phyloP scores from a whole-genome alignment of 2,329 filamentous ascomycete genomes.

The Mariannaea sp. region DNA sequence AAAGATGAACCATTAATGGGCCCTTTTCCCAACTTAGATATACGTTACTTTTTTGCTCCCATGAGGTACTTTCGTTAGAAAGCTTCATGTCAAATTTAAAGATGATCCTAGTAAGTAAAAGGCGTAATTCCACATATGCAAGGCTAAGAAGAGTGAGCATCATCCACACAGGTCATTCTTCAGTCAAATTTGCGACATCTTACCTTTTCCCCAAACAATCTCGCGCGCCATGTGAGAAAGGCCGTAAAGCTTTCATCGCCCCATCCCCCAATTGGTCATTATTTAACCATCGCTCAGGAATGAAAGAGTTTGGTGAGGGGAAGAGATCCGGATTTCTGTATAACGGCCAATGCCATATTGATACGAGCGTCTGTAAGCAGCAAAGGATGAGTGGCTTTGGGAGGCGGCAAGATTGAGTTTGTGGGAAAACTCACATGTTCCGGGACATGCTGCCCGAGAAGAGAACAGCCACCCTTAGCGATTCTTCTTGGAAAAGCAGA shows the following conservation, averaged over 20 bases:
- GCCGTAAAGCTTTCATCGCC: slow-evolving; percentile 33
- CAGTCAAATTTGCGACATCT: background rate
- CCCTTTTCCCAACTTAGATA: slow-evolving; percentile 40
- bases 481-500: slow-evolving; percentile 34
- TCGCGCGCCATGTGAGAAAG: slow-evolving; percentile 39
- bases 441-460: slow-evolving; percentile 40
- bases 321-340: slow-evolving; percentile 43
- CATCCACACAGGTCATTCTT: background rate
- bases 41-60: slow-evolving; percentile 35
- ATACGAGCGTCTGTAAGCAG: background rate
- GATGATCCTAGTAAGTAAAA: slow-evolving; percentile 3
- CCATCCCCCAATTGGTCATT: slow-evolving; percentile 32
- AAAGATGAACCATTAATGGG: slow-evolving; percentile 5
- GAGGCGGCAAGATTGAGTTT: background rate
- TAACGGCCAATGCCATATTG: slow-evolving; percentile 40
- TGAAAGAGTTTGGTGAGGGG: slow-evolving; percentile 40
- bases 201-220: slow-evolving; percentile 43
- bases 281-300: slow-evolving; percentile 46
- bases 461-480: slow-evolving; percentile 39
- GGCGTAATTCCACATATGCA: slow-evolving; percentile 36
- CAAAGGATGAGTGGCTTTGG: background rate
- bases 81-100: slow-evolving; percentile 27
- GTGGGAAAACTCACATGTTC: slow-evolving; percentile 34
- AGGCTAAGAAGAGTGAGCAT: slow-evolving; percentile 26
- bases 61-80: slow-evolving; percentile 32